These are phyloP conservation scores for Aspergillus wentii DNA, from an alignment of 495 filamentous ascomycete species.

Conservation along the genomic window DNA sequence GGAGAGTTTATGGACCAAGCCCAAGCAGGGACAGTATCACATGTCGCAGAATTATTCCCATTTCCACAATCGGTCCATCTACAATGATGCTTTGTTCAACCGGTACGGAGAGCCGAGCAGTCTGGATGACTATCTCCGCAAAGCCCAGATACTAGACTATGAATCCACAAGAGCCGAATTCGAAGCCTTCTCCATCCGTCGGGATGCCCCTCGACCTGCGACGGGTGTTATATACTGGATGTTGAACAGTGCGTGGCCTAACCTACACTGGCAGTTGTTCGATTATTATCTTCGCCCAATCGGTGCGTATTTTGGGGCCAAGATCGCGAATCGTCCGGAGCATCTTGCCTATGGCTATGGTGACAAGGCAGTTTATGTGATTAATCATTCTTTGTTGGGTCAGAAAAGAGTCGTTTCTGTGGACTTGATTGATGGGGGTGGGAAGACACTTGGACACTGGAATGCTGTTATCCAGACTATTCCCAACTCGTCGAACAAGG, in stretches of 20 bases:
- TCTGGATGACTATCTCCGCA: constrained; percentile 51
- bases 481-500: constrained; percentile 21
- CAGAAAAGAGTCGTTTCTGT: constrained; percentile 33
- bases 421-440: constrained; percentile 44
- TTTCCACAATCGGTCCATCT: constrained; percentile 52
- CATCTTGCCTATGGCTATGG: constrained; percentile 54
- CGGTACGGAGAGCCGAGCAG: constrained; percentile 49
- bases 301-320: constrained; percentile 57
- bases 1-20: constrained; percentile 49
- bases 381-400: constrained; percentile 51
- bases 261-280: constrained; percentile 62
- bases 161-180: constrained; percentile 58
- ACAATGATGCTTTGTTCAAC: constrained; percentile 47
- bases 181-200: constrained; percentile 50
- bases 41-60: constrained; percentile 49
- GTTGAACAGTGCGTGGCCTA: constrained; percentile 62
- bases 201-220: constrained; percentile 47
- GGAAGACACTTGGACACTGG: constrained; percentile 29
- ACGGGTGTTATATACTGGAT: constrained; percentile 67
- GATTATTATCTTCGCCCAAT: constrained; percentile 58
- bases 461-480: constrained; percentile 13
- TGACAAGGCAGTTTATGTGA: constrained; percentile 40
- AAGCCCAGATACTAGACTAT: constrained; percentile 57
- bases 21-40: constrained; percentile 51
- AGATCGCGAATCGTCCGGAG: constrained; percentile 46